Evolutionary conservation across 495 filamentous ascomycete genomes (phyloP).

Genomic region (Astrocystis sublimbata): DNA sequence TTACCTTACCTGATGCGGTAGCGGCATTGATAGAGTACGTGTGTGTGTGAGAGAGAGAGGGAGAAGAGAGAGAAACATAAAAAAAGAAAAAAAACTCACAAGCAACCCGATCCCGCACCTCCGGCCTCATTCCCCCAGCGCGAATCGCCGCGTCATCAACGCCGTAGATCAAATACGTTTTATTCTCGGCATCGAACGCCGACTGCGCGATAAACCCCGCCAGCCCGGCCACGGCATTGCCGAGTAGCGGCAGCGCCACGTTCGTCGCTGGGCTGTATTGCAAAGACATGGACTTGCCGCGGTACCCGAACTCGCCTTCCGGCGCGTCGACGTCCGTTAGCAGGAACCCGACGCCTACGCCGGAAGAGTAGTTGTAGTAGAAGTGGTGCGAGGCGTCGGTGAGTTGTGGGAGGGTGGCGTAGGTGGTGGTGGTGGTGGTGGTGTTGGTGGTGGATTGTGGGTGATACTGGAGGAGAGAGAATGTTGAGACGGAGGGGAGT

Average conservation of each 20-base stretch:
- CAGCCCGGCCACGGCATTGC: neutral
- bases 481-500: no score
- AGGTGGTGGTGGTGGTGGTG: no score
- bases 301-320: neutral
- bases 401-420: neutral
- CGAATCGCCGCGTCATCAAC: neutral
- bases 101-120: no score
- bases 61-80: no score
- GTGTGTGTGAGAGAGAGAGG: no score
- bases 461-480: no score
- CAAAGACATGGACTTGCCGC: neutral
- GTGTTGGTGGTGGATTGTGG: neutral
- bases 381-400: neutral
- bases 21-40: no score
- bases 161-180: neutral
- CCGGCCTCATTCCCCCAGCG: no score
- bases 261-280: neutral
- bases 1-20: no score
- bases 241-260: neutral
- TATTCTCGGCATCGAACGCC: neutral
- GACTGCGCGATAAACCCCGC: no score
- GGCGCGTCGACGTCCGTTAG: neutral
- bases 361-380: constrained; percentile 1
- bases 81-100: no score
- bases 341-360: neutral